These are phyloP conservation scores for Fraxinus excelsior DNA, from an alignment of 257 asterid genomes.

Conservation along the genomic window DNA sequence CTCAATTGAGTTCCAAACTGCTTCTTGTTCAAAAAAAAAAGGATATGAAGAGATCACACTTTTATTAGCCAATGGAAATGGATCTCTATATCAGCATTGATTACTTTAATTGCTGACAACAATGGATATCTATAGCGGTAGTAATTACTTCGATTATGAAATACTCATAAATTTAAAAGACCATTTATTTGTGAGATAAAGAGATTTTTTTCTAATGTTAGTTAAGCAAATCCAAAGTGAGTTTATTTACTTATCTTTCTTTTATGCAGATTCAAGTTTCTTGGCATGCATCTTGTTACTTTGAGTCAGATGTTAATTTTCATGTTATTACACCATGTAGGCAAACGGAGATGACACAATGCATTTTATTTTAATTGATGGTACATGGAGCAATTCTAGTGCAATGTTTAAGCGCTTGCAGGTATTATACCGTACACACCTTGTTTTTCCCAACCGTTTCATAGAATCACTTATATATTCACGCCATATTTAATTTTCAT, in stretches of 20 bases:
- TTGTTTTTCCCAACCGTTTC: neutral
- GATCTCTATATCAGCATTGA: neutral
- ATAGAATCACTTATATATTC: neutral
- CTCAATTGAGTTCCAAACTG: neutral
- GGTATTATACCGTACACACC: constrained; percentile 42
- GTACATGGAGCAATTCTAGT: constrained; percentile 94
- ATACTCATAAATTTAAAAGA: neutral
- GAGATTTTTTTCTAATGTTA: neutral
- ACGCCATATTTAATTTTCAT: neutral
- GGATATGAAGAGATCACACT: neutral
- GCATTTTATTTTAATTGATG: constrained; percentile 87
- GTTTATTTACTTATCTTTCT: neutral
- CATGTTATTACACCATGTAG: constrained; percentile 34
- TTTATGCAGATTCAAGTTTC: neutral
- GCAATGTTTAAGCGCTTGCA: constrained; percentile 94
- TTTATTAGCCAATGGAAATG: neutral
- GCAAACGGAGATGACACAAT: constrained; percentile 38
- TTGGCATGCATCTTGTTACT: constrained; percentile 5
- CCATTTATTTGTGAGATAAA: neutral
- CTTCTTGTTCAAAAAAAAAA: neutral
- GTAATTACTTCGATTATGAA: neutral
- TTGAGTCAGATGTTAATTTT: constrained; percentile 12
- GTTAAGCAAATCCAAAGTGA: neutral
- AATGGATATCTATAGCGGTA: neutral
- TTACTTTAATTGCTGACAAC: neutral